Base-by-base conservation (phyloP, 108 stramenopile genomes). In the Fragilariopsis cylindrus region DNA sequence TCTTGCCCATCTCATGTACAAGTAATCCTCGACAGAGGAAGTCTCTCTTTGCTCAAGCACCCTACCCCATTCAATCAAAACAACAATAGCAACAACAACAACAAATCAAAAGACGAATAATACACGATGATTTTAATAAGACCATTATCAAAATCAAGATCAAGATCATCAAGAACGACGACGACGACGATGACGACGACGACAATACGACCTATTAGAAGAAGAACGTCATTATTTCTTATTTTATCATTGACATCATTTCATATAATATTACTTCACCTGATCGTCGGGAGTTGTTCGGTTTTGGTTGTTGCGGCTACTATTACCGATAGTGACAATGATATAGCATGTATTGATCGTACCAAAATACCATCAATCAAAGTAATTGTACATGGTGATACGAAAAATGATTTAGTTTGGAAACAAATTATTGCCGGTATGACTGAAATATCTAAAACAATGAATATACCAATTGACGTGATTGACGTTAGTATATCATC, bases 381-480 rank as follows among this genome's bases (percentile, higher is more conserved):
- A 11, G 62, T 63, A n/a, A 41, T 63, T 40, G 62, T 63, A 2
- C 62, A 63, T 41, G 62, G 62, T 44, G 62, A 44, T 44, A 63
- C 62, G 43, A 63, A 63, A 44, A 63, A 63, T n/a, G 46, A 63
- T 63, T 44, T 44, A 6, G 42, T 63, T 41, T 63, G 62, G 62
- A 42, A 63, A 41, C 62, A 63, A 41, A 15, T 63, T 4, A 7
- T 15, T 3, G 62, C 62, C 8, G 46, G 62, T 41, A 63, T 63
- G 62, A 40, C 42, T 45, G 43, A 63, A 11, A 63, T 15, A n/a
- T 42, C 62, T 1, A 8, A 15, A 0, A 44, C 43, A 42, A 45
- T 45, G 43, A 30, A 63, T n/a, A 15, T 63, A 4, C 43, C 43
- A 63, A 3, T 11, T 47, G 6, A 15, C 47, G 0, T 44, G 47